These are phyloP conservation scores for Phytophthora cactorum DNA, from an alignment of 352 stramenopile genomes.

Conservation along the genomic window DNA sequence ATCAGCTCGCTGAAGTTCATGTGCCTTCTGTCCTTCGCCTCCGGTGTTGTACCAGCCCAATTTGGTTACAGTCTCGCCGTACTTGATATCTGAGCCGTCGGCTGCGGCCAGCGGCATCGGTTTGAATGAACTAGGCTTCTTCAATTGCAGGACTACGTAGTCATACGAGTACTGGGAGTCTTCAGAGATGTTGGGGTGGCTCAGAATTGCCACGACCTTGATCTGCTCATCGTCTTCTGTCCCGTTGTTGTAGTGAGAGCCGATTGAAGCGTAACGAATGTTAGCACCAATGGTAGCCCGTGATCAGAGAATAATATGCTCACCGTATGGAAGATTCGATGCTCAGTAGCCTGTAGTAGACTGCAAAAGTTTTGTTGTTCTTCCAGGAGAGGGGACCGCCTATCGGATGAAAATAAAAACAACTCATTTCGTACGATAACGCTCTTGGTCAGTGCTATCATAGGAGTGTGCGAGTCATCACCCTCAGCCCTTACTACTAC, in stretches of 20 bases:
- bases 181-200: constrained; percentile 6
- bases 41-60: constrained; percentile 41
- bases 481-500: too few species aligned
- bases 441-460: not conserved
- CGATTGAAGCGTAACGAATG: constrained; percentile 22
- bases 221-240: constrained; percentile 25
- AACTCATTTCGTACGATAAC: not conserved
- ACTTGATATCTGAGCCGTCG: constrained; percentile 36
- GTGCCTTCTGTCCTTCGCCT: constrained; percentile 17
- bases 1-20: constrained; percentile 40
- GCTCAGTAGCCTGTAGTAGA: too few species aligned
- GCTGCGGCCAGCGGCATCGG: constrained; percentile 35
- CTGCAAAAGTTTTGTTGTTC: too few species aligned
- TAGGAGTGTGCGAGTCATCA: too few species aligned
- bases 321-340: not conserved
- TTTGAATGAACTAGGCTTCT: constrained; percentile 36
- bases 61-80: constrained; percentile 35
- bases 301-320: not conserved
- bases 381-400: too few species aligned
- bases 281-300: not conserved
- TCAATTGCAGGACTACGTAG: constrained; percentile 51
- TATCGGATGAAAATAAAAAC: not conserved
- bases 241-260: constrained; percentile 24
- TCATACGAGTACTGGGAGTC: constrained; percentile 34
- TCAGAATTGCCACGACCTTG: constrained; percentile 23